A percentile compares a stretch with the other conserved stretches of the same genome.
Conservation (phyloP, 306 rosid species). For the Cercis canadensis region DNA sequence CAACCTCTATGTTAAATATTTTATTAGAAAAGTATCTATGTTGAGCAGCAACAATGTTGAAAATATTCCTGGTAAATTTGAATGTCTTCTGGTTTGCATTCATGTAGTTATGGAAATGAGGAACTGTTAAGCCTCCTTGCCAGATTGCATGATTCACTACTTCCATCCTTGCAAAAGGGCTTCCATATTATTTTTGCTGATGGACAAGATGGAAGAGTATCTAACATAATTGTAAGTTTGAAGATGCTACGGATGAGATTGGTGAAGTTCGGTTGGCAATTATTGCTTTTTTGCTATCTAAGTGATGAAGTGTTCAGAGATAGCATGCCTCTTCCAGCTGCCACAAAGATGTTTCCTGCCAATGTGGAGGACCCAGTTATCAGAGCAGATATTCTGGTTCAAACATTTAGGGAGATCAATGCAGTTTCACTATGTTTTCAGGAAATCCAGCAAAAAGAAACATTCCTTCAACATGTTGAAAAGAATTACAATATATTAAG, state of each 20-base stretch:
- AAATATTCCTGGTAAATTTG: neutral
- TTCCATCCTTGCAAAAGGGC: slow-evolving; percentile 69
- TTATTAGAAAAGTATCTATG: slow-evolving; percentile 7
- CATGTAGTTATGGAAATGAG: slow-evolving; percentile 76
- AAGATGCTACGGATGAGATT: slow-evolving; percentile 79
- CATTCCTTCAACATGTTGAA: slow-evolving; percentile 82
- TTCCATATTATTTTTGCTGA: slow-evolving; percentile 46
- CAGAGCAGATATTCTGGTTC: slow-evolving; percentile 87
- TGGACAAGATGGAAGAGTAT: slow-evolving; percentile 53
- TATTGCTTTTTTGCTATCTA: slow-evolving; percentile 79
- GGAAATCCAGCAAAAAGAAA: slow-evolving; percentile 62
- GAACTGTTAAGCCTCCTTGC: slow-evolving; percentile 81
- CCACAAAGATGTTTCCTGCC: slow-evolving; percentile 90
- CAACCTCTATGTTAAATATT: slow-evolving; percentile 12
- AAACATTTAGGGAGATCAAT: slow-evolving; percentile 83
- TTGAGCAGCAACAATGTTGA: neutral
- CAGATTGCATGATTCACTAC: slow-evolving; percentile 84
- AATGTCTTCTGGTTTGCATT: slow-evolving; percentile 31
- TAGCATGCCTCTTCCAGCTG: slow-evolving; percentile 59
- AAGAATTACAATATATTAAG: slow-evolving; percentile 60
- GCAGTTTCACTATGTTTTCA: slow-evolving; percentile 57
- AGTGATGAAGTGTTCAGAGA: slow-evolving; percentile 74
- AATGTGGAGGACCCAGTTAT: slow-evolving; percentile 87
- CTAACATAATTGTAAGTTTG: slow-evolving; percentile 63
- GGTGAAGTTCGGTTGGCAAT: slow-evolving; percentile 80